Evolutionary conservation across 495 filamentous ascomycete species (phyloP).

Genomic region (Corynascus novoguineensis): DNA sequence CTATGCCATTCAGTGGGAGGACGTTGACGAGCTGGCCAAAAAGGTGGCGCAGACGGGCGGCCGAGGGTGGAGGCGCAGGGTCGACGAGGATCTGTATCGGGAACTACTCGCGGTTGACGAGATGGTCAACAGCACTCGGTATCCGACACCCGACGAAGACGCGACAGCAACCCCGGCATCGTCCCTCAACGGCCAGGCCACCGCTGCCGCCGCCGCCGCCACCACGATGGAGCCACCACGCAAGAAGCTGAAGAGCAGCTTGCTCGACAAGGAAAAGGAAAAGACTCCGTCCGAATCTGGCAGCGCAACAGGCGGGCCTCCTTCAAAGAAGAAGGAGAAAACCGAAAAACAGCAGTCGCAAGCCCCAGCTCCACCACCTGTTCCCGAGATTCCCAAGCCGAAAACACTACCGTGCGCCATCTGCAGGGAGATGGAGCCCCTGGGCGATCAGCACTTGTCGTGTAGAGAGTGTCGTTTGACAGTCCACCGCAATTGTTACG

Average conservation of each 20-base stretch:
- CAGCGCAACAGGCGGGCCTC: constrained; percentile 17
- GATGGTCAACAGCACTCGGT: constrained; percentile 41
- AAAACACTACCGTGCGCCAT: constrained; percentile 78
- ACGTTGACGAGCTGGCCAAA: constrained; percentile 88
- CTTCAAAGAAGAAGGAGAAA: constrained; percentile 65
- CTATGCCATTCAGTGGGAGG: constrained; percentile 93
- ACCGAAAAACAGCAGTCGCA: constrained; percentile 18
- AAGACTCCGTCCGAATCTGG: constrained; percentile 36
- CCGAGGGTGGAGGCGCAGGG: constrained; percentile 76
- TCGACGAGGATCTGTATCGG: constrained; percentile 85
- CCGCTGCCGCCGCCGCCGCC: too few species aligned
- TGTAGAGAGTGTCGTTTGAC: constrained; percentile 84
- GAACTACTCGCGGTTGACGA: constrained; percentile 58
- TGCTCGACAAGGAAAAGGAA: constrained; percentile 43
- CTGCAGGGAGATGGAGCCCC: constrained; percentile 67
- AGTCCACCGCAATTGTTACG: constrained; percentile 93
- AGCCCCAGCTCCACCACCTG: constrained; percentile 46
- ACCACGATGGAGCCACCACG: constrained; percentile 48
- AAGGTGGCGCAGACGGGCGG: constrained; percentile 78
- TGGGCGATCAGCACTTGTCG: constrained; percentile 64
- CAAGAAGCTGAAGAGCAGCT: constrained; percentile 51
- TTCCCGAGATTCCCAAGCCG: constrained; percentile 68
- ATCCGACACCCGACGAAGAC: constrained; percentile 38
- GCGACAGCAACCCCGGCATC: constrained; percentile 40
- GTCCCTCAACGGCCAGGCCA: constrained; percentile 14